These are phyloP conservation scores for Podila verticillata DNA, from an alignment of 192 early-diverging fungal genomes.

Conservation along the genomic window DNA sequence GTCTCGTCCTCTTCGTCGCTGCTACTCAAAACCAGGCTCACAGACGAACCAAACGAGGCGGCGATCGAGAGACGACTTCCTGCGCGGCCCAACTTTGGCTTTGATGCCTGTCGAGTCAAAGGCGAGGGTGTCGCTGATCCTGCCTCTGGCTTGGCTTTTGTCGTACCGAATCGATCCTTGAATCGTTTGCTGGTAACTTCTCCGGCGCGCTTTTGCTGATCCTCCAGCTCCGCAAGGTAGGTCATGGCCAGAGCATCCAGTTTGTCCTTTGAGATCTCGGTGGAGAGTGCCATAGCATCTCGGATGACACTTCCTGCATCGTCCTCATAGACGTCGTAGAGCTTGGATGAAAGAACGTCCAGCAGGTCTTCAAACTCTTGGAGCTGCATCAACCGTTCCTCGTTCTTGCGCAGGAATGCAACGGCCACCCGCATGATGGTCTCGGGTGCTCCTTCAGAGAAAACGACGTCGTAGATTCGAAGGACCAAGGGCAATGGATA, in stretches of 20 bases:
- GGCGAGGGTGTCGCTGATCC: background rate
- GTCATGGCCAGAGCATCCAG: slow-evolving; percentile 75
- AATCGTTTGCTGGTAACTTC: slow-evolving; percentile 61
- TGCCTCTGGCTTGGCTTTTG: slow-evolving; percentile 2
- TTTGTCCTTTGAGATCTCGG: slow-evolving; percentile 71
- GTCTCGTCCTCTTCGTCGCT: slow-evolving; percentile 9
- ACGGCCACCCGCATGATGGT: slow-evolving; percentile 89
- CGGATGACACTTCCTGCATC: slow-evolving; percentile 72
- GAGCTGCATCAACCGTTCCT: slow-evolving; percentile 70
- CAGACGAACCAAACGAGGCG: slow-evolving; percentile 34
- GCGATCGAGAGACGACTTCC: slow-evolving; percentile 43
- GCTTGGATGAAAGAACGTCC: slow-evolving; percentile 81
- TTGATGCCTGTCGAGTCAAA: background rate
- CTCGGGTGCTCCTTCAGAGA: slow-evolving; percentile 92
- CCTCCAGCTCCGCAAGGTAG: slow-evolving; percentile 60
- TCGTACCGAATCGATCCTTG: slow-evolving; percentile 53
- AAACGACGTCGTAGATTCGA: slow-evolving; percentile 92
- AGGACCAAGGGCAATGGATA: slow-evolving; percentile 91
- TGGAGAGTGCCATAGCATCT: slow-evolving; percentile 79
- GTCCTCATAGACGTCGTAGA: slow-evolving; percentile 81
- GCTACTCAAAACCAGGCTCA: slow-evolving; percentile 18
- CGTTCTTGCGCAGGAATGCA: slow-evolving; percentile 87
- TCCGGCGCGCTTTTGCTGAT: slow-evolving; percentile 61
- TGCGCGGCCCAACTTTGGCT: slow-evolving; percentile 17
- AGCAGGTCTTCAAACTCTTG: slow-evolving; percentile 84